These are phyloP conservation scores for Geotrichum restrictum DNA, from an alignment of 1,139 yeast species.

Conservation along the genomic window DNA sequence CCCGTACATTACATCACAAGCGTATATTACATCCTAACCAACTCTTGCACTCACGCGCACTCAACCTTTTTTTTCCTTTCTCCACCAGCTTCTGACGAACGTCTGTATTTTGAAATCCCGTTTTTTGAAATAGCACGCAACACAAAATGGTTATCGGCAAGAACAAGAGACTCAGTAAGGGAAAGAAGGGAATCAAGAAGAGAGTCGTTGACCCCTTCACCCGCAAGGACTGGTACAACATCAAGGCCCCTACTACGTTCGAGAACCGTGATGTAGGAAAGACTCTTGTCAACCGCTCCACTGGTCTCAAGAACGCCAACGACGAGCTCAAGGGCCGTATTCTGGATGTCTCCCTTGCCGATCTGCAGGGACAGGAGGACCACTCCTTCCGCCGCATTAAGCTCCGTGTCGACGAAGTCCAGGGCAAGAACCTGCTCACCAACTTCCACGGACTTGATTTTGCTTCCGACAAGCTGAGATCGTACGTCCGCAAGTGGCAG, in stretches of 20 bases:
- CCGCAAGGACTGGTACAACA: slow-evolving; percentile 92
- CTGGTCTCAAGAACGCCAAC: slow-evolving; percentile 88
- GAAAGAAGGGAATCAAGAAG: slow-evolving; percentile 95
- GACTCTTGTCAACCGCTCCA: slow-evolving; percentile 88
- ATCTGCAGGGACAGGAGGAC: slow-evolving; percentile 89
- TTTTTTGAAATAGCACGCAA: too few relatives aligned
- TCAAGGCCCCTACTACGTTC: slow-evolving; percentile 92
- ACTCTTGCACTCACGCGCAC: too few relatives aligned
- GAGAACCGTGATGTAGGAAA: slow-evolving; percentile 93
- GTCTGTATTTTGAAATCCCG: too few relatives aligned
- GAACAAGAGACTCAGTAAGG: slow-evolving; percentile 94
- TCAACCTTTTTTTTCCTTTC: neutral
- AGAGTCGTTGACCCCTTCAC: slow-evolving; percentile 93
- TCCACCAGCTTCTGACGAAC: neutral
- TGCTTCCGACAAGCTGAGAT: slow-evolving; percentile 86
- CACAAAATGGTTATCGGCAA: slow-evolving; percentile 83
- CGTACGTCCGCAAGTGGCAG: slow-evolving; percentile 92
- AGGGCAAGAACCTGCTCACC: slow-evolving; percentile 87
- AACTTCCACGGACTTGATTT: slow-evolving; percentile 94
- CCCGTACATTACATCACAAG: too few relatives aligned
- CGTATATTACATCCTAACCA: too few relatives aligned
- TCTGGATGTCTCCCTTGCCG: slow-evolving; percentile 81
- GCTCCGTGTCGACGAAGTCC: slow-evolving; percentile 89
- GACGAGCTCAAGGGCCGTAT: slow-evolving; percentile 91
- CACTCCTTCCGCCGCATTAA: slow-evolving; percentile 86